Evolutionary conservation across 2,329 filamentous ascomycete genomes (phyloP), one percentile per base, ranked within the genome.

Genomic region (Ascochyta koolunga): DNA sequence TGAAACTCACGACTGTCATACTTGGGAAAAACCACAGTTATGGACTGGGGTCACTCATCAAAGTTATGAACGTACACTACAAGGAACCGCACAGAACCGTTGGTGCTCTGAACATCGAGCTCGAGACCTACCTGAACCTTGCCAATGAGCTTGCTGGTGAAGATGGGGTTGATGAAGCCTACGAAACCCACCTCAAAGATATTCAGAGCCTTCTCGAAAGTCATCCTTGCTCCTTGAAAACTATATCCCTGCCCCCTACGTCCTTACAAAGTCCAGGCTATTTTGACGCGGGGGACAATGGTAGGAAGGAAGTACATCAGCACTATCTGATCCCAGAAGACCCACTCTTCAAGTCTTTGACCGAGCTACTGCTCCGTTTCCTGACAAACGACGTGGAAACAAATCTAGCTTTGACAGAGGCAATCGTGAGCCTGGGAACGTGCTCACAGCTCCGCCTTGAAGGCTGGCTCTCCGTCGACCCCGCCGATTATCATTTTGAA

Each of bases 331-430:
- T 90, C 2, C 77, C 89, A 9, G 87, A 89, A 41, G 84, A 86
- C 62, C 77, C 80, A 7, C 77, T 87, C 6, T 75, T 86, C 47
- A 76, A 75, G 43, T 78, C 80, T 18, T 65, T 87, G 16, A 56
- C 81, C n/a, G 71, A 69, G 37, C 81, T 93, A 7, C 76, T 99
- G 10, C 83, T 88, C 38, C 87, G 83, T 0, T 99, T 98, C 68
- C 91, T 97, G 64, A 83, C 90, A 5, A 99, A 99, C 65, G 88
- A 91, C 2, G 87, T 98, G 2, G 91, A 97, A 64, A 93, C 90
- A 2, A 99, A 99, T 64, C 78, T 99, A 3, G 89, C 89, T 0
- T 80, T 97, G 1, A 98, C 93, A 0, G 90, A 96, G 66, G 84
- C 89, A 0, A 80, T 98, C 37, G 84, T 96, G 24, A 89, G 91